Evolutionary conservation across 148 eudicot genomes (phyloP).

Genomic region (Camellia japonica): DNA sequence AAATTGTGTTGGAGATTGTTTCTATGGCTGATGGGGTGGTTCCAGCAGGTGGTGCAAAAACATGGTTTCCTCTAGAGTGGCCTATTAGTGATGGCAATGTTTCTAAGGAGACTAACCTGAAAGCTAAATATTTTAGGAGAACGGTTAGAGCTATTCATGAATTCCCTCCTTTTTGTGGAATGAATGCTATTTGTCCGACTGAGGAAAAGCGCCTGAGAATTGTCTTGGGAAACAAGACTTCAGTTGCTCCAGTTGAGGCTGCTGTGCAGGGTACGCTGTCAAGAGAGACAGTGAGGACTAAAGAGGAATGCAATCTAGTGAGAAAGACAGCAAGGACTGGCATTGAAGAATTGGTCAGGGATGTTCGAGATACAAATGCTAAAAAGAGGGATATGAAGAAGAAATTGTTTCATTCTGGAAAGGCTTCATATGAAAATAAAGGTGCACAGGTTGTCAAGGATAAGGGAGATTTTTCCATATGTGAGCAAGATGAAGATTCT

Average conservation of each 20-base stretch:
- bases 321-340: conserved; percentile 11
- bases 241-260: conserved; percentile 7
- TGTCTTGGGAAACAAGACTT: no score
- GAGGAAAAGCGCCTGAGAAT: conserved; percentile 17
- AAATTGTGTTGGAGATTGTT: conserved; percentile 6
- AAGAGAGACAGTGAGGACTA: background rate
- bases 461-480: no score
- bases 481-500: conserved; percentile 22
- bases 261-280: background rate
- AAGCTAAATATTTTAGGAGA: conserved; percentile 37
- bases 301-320: background rate
- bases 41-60: conserved; percentile 16
- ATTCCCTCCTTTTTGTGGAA: conserved; percentile 73
- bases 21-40: conserved; percentile 7
- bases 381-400: conserved; percentile 18
- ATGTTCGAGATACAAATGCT: conserved; percentile 14
- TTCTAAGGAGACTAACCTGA: background rate
- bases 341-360: conserved; percentile 9
- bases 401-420: conserved; percentile 10
- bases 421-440: conserved; percentile 11
- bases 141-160: conserved; percentile 61
- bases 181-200: conserved; percentile 28
- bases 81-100: conserved; percentile 16
- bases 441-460: conserved; percentile 12
- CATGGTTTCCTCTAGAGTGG: conserved; percentile 10